Evolutionary conservation across 345 rosid species (phyloP).

Genomic region (Fremontodendron californicum): DNA sequence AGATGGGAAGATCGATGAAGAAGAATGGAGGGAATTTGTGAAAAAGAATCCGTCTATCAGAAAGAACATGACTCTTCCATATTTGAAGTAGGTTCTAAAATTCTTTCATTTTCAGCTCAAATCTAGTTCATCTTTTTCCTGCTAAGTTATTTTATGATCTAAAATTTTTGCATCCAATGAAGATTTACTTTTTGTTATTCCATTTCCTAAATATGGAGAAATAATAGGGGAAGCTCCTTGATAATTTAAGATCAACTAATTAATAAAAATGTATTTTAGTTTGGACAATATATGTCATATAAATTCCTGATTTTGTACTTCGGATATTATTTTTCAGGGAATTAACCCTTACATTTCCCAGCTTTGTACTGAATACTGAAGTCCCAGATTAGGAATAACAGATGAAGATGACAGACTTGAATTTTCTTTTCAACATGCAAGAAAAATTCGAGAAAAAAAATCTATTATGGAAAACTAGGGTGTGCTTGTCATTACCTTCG

Average conservation of each 20-base stretch:
- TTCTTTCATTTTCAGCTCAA: conserved; percentile 3
- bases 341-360: conserved; percentile 53
- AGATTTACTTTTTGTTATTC: not conserved
- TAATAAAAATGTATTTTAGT: not conserved
- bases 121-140: not conserved
- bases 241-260: not conserved
- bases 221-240: not conserved
- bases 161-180: not conserved
- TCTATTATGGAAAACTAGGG: not conserved
- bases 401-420: not conserved
- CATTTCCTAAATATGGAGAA: not conserved
- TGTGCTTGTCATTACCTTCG: not conserved
- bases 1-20: conserved; percentile 73
- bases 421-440: not conserved
- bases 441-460: not conserved
- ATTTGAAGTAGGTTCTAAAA: conserved; percentile 43
- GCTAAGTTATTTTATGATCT: not conserved
- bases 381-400: conserved; percentile 20
- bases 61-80: conserved; percentile 75
- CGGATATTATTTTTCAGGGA: conserved; percentile 43
- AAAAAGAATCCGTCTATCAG: conserved; percentile 52
- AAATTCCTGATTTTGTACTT: not conserved
- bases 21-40: conserved; percentile 69
- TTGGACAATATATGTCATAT: not conserved
- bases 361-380: conserved; percentile 48